Evolutionary conservation across 2,329 filamentous ascomycete species (phyloP), one percentile per base, ranked within the genome.

Genomic region (Xylaria sp.): DNA sequence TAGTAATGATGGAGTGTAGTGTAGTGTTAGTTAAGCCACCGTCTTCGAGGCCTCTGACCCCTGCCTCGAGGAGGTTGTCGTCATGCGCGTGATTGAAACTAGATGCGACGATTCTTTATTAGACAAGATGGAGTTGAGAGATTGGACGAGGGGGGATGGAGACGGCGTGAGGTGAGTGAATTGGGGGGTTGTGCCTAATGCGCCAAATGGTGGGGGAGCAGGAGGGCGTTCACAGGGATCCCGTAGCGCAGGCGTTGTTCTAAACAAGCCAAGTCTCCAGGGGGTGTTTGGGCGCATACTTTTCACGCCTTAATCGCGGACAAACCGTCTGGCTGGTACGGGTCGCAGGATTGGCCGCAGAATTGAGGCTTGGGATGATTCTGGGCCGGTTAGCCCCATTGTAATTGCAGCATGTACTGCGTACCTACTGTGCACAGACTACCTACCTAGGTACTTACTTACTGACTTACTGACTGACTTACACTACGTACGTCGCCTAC

Each of bases 261-360:
- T 74, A 73, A 75, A 73, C 72, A 72, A 66, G 73, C 71, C 70
- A 71, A 71, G 70, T 36, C 42, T 39, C 55, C 49, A 49, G 31
- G 36, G 50, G 44, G 51, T 61, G 61, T 49, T 59, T 61, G 63
- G 53, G 31, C 51, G 53, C 45, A 57, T 65, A 44, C 55, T 63
- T 64, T 58, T 67, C 61, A 57, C 64, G 67, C 61, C 63, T 31
- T 67, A 67, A 66, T 72, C 69, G 71, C 73, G 72, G 73, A 65
- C 72, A 75, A 76, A 74, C 76, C 76, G 72, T 72, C 74, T 75
- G 74, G 68, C 73, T 71, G 74, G 74, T 69, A 70, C 55, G 71
- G 75, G 75, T 73, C 74, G 75, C 75, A 77, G 75, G 71, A 73
- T 69, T 71, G 76, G 76, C 75, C 76, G 76, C 76, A 77, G 76